phyloP scores from a whole-genome alignment of 1,284 basidiomycete genomes.

The Puccinia brachypodii region DNA sequence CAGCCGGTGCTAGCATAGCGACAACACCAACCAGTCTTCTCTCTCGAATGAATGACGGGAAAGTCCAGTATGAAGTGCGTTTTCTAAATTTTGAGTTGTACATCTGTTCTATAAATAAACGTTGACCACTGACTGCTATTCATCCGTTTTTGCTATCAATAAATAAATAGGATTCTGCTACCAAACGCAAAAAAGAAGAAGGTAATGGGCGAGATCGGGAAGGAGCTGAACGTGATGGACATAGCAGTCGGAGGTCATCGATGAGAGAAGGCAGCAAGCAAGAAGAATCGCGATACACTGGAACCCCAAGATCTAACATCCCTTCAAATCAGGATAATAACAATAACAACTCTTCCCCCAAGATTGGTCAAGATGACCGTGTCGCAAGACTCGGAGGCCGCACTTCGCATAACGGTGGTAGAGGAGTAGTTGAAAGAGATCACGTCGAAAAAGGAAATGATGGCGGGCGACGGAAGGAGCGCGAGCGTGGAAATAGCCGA shows the following conservation, averaged over 20 bases:
- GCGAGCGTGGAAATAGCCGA: conserved; percentile 18
- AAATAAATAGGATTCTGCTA: conserved; percentile 6
- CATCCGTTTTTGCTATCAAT: not conserved
- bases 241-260: conserved; percentile 11
- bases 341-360: not conserved
- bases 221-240: not conserved
- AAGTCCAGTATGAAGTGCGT: not conserved
- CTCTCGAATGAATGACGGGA: conserved; percentile 35
- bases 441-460: conserved; percentile 18
- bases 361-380: conserved; percentile 11
- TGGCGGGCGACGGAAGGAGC: conserved; percentile 4
- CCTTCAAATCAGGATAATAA: conserved; percentile 1
- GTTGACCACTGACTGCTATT: not conserved
- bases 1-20: not conserved
- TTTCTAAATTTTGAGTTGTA: not conserved
- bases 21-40: conserved; percentile 33
- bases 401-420: conserved; percentile 10
- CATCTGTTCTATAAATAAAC: not conserved
- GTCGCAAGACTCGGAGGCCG: not conserved
- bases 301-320: not conserved
- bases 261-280: conserved; percentile 8
- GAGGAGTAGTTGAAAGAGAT: conserved; percentile 24
- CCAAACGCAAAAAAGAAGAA: conserved; percentile 26
- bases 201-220: not conserved
- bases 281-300: conserved; percentile 22